phyloP scores from a whole-genome alignment of 371 early-diverging fungal species.

The Gilbertella persicaria region DNA sequence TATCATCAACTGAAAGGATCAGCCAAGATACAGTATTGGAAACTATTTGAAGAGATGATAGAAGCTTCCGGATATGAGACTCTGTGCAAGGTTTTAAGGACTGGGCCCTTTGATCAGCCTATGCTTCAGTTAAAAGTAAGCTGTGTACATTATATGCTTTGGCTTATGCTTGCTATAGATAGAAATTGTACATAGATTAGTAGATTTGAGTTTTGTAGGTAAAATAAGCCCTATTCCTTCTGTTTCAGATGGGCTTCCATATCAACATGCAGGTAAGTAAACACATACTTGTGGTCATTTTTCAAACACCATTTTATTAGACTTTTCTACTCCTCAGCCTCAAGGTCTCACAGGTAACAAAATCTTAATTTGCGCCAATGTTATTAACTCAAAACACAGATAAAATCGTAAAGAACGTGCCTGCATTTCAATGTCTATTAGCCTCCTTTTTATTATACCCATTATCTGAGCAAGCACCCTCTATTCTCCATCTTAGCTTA shows the following conservation, averaged over 20 bases:
- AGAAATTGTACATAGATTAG: conserved; percentile 44
- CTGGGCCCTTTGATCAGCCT: conserved; percentile 4
- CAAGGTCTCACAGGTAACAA: conserved; percentile 22
- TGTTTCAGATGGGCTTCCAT: conserved; percentile 54
- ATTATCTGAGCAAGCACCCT: conserved; percentile 20
- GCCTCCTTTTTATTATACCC: conserved; percentile 46
- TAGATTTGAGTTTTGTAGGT: conserved; percentile 53
- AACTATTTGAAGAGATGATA: conserved; percentile 7
- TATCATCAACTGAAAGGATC: conserved; percentile 18
- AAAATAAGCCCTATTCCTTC: conserved; percentile 48
- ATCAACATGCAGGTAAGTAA: conserved; percentile 55
- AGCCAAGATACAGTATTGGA: conserved; percentile 7
- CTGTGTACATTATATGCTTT: conserved; percentile 15
- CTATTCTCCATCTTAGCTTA: conserved; percentile 26
- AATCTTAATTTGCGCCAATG: conserved; percentile 9
- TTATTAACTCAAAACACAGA: conserved; percentile 13
- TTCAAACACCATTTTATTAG: background rate
- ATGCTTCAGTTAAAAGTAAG: conserved; percentile 26
- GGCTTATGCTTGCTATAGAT: conserved; percentile 27
- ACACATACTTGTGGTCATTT: background rate
- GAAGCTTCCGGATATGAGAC: conserved; percentile 10
- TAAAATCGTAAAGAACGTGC: conserved; percentile 45
- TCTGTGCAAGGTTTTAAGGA: conserved; percentile 13
- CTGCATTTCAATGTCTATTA: conserved; percentile 47
- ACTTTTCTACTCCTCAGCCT: conserved; percentile 27